Base-by-base conservation (phyloP, 306 rosid species). In the Comarum palustre region DNA sequence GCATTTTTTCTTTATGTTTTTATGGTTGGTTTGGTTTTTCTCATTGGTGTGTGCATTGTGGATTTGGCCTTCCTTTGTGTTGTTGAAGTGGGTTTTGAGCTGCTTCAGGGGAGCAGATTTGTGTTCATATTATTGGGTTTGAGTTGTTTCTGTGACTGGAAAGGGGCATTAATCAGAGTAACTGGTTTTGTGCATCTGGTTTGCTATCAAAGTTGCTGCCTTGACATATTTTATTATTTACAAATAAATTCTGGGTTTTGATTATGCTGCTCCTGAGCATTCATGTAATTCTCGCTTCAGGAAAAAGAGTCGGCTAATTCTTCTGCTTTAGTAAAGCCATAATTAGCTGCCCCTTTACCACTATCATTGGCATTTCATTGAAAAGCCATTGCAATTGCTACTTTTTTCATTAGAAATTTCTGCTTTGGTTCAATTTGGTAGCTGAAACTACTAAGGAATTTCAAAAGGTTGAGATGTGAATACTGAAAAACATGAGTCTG, bases 101-200 rank as follows among this genome's bases (percentile, higher is more conserved):
- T 74, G 83, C 75, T 32, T 78, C 14, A 78, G 38, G 63, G 42
- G 42, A 50, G 41, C 61, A 54, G 70, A 77, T 69, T 46, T 62
- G 64, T 29, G 72, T 34, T 54, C 31, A 25, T 67, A 14, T n/a
- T 58, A 27, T 39, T 43, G 62, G 64, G 24, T 62, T 80, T 71
- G 52, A 68, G 79, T 69, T 47, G 0, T 54, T 51, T 48, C 8
- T n/a, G 58, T 45, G 12, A 42, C 39, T 67, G 48, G 54, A 12
- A 31, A 68, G 51, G 55, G 72, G 47, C 38, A 15, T 24, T 39
- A 54, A 68, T 52, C 66, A 24, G 60, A 50, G 61, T 6, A 5
- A 52, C 63, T 19, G 48, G 11, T 54, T 65, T n/a, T 15, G 41
- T 42, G 1, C 65, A 20, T 34, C 59, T 48, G 43, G 75, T 60